Evolutionary conservation across 1,139 yeast genomes (phyloP), one percentile per base, ranked within the genome.

Genomic region (Lizanozyma gosingica): DNA sequence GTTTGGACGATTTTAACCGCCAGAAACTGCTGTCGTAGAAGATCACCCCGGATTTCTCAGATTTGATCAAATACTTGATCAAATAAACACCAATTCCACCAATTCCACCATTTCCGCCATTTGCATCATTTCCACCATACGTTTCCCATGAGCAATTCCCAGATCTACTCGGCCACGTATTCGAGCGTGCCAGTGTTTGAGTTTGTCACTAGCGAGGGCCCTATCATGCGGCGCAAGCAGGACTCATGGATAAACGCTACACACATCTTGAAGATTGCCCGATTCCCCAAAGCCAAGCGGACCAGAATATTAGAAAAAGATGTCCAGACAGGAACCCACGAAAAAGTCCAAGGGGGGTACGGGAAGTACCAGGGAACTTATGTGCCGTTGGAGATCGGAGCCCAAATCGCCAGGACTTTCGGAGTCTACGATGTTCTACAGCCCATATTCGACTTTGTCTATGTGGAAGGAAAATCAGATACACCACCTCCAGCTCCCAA

Each of bases 291-390:
- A 59, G 83, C 95, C 1, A 81, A 82, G 50, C 67, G 97, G 44
- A 85, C 95, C 4, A 80, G 88, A 52, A 78, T 88, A 44, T 69
- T 88, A 51, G 97, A 90, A 56, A 80, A 80, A 48, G 97, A 88
- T 55, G 86, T 90, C n/a, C 88, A 79, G 47, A 76, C 80, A 1
- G 94, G 94, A 22, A 69, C 69, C 35, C 95, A 87, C 59, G 97
- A 90, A 56, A 90, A 88, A 56, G 92, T 90, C 11, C 96, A 88
- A 62, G 97, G 96, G 37, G 97, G 96, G 0, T 86, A 88, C 56
- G 97, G 97, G 14, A 83, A 87, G 55, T 86, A 85, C 57, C 97
- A 90, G 62, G 97, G 97, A 1, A 86, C 97, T 0, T 92, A 96
- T 87, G 83, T 88, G 17, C 94, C 96, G 0, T 65, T 76, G 45